Evolutionary conservation across 352 stramenopile species (phyloP).

Genomic region (Thraustochytrium sp.): DNA sequence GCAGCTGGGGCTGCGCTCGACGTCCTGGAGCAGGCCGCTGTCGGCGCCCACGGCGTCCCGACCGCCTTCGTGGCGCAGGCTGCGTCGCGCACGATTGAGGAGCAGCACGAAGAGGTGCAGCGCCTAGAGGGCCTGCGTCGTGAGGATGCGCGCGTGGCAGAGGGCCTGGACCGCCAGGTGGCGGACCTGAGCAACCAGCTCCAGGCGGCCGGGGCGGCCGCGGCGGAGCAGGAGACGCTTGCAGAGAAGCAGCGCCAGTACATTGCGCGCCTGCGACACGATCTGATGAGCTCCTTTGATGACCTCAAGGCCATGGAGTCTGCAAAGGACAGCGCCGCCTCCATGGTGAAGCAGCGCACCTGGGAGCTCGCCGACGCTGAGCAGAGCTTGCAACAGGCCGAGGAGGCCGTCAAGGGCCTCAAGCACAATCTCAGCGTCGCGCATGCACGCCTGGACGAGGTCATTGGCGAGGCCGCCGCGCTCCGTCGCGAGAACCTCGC

Average conservation of each 20-base stretch:
- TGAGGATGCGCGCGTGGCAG: too few relatives aligned
- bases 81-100: neutral
- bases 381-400: neutral
- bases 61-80: neutral
- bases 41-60: neutral
- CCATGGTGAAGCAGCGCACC: neutral
- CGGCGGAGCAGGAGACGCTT: neutral
- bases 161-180: neutral
- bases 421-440: neutral
- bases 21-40: neutral
- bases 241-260: neutral
- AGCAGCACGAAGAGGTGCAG: neutral
- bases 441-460: neutral
- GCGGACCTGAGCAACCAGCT: neutral
- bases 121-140: neutral
- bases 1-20: neutral
- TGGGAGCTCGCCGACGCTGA: neutral
- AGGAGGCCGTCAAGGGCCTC: neutral
- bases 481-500: neutral
- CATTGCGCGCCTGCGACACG: neutral
- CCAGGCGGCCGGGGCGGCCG: neutral
- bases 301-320: neutral
- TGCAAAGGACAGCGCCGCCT: neutral
- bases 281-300: slow-evolving; percentile 24
- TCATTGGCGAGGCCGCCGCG: neutral